phyloP scores from a whole-genome alignment of 2,329 filamentous ascomycete species.

The Penicillium sp. region DNA sequence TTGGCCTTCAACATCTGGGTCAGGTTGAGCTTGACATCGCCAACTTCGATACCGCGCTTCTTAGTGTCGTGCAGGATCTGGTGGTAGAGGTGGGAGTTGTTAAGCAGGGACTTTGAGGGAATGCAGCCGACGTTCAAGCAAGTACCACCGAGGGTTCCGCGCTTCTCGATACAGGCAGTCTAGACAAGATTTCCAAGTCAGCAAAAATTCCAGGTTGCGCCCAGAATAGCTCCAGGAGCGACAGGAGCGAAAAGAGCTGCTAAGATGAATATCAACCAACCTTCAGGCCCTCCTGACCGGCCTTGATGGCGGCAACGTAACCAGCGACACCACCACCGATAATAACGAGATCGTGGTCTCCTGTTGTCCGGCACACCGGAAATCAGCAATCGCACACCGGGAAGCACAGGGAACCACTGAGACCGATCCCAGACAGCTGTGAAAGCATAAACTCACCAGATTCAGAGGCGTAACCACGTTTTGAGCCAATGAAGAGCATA shows the following conservation, averaged over 20 bases:
- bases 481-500: constrained; percentile 55
- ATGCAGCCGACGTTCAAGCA: constrained; percentile 99
- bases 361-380: constrained; percentile 49
- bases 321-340: constrained; percentile 98
- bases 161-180: constrained; percentile 98
- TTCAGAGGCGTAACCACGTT: constrained; percentile 61
- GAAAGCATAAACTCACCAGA: constrained; percentile 40
- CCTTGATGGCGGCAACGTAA: constrained; percentile 99
- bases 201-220: constrained; percentile 5
- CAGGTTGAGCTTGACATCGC: constrained; percentile 95
- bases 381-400: constrained; percentile 26
- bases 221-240: neutral
- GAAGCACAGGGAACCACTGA: constrained; percentile 19
- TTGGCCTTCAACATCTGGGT: constrained; percentile 98
- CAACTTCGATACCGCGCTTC: constrained; percentile 94
- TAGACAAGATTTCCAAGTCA: constrained; percentile 43
- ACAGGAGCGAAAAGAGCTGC: neutral
- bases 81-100: constrained; percentile 99
- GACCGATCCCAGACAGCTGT: neutral
- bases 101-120: constrained; percentile 97
- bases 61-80: constrained; percentile 96
- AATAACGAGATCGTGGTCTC: constrained; percentile 95
- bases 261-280: constrained; percentile 51
- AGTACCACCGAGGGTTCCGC: constrained; percentile 90
- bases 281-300: constrained; percentile 95